Conservation (phyloP, 306 rosid species). For the Trifolium subterraneum region DNA sequence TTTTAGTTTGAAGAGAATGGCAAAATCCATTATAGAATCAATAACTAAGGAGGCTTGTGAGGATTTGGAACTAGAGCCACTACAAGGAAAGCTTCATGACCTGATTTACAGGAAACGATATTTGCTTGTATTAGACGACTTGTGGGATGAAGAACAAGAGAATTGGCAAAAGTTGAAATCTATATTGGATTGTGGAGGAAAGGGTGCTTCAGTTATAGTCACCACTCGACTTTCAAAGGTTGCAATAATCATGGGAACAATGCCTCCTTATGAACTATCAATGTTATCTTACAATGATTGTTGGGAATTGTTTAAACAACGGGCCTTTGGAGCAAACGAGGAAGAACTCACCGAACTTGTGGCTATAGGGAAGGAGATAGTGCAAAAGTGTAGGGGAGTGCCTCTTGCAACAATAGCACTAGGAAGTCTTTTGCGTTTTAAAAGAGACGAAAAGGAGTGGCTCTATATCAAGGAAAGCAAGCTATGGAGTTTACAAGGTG, state of each 20-base stretch:
- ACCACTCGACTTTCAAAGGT: neutral
- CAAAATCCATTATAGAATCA: neutral
- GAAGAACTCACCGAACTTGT: neutral
- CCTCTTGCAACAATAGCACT: neutral
- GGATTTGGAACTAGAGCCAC: neutral
- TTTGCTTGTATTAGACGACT: neutral
- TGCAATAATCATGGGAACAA: neutral
- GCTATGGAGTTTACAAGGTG: neutral
- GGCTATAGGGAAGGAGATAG: neutral
- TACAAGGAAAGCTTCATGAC: neutral
- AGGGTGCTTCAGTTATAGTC: neutral
- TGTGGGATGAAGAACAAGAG: neutral
- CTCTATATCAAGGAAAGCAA: neutral
- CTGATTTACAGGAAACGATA: no score
- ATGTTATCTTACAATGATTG: neutral
- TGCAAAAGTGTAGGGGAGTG: neutral
- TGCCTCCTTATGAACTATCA: neutral
- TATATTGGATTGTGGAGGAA: neutral
- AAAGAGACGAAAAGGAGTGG: neutral
- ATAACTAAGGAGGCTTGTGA: neutral
- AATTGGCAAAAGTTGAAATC: neutral
- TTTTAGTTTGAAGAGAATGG: neutral
- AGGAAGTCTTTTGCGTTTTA: neutral
- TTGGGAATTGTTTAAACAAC: no score
- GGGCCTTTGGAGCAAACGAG: neutral